phyloP scores from a whole-genome alignment of 2,329 filamentous ascomycete genomes.

The Fusarium drepaniforme region DNA sequence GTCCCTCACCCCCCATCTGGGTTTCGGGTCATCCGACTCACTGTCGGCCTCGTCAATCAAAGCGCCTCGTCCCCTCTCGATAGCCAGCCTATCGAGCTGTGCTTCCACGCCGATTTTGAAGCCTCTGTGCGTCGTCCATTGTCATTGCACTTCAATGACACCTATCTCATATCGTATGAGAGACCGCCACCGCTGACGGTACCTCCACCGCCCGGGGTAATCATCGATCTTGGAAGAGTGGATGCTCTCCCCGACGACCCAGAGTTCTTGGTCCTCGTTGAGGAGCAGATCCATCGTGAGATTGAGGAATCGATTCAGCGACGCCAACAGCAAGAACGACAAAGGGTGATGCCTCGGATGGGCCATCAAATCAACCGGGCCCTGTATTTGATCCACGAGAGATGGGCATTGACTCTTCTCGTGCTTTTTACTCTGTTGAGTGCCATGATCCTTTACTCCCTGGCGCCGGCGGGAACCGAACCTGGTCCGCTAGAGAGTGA shows the following conservation, averaged over 20 bases:
- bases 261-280: background rate
- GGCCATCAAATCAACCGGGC: too few species aligned
- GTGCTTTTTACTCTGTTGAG: background rate
- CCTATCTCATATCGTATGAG: background rate
- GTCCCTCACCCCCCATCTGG: background rate
- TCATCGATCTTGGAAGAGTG: background rate
- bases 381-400: too few species aligned
- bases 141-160: conserved; percentile 1
- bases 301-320: background rate
- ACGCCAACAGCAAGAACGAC: background rate
- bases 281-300: conserved; percentile 5
- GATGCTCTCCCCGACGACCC: background rate
- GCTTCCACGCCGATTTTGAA: conserved; percentile 4
- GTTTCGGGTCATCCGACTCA: conserved; percentile 1
- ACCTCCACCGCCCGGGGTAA: background rate
- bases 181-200: background rate
- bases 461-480: background rate
- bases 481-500: background rate
- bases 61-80: background rate
- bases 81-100: conserved; percentile 4
- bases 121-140: background rate
- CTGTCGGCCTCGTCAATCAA: conserved; percentile 1
- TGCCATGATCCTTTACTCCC: background rate
- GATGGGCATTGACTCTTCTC: background rate
- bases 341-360: too few species aligned